Conservation (phyloP, 164 flowering plant genomes). For the Cinnamomum chago region DNA sequence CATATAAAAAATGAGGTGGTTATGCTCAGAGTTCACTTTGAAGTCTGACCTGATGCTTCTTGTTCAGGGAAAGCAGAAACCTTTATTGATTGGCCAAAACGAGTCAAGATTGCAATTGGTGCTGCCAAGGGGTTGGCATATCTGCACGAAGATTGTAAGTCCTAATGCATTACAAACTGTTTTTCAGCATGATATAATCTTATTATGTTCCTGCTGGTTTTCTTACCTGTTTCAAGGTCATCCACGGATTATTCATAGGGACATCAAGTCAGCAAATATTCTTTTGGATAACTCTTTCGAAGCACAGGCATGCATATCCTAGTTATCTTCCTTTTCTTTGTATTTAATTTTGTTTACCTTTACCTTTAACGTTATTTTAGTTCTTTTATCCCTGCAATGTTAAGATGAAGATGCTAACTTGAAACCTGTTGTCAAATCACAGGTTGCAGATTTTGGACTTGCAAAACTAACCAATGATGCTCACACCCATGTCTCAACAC, state of each 20-base stretch:
- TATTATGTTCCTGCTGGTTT: not conserved
- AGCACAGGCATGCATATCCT: constrained; percentile 47
- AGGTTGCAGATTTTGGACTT: constrained; percentile 87
- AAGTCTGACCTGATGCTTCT: not conserved
- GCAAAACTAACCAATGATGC: constrained; percentile 55
- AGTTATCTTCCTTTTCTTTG: not conserved
- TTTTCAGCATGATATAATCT: too few species aligned
- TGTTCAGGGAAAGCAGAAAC: constrained; percentile 45
- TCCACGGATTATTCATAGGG: constrained; percentile 81
- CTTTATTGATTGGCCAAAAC: constrained; percentile 60
- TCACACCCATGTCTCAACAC: constrained; percentile 62
- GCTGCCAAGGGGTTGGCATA: constrained; percentile 81
- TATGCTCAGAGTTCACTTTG: not conserved
- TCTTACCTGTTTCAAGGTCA: constrained; percentile 43
- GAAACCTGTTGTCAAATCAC: constrained; percentile 7
- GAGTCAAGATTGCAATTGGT: constrained; percentile 64
- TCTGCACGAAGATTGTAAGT: constrained; percentile 82
- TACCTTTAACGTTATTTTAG: not conserved
- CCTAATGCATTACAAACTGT: too few species aligned
- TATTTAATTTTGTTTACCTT: too few species aligned
- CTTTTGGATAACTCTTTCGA: constrained; percentile 59
- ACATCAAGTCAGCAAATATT: constrained; percentile 79
- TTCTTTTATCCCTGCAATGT: not conserved
- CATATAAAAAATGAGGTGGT: not conserved
- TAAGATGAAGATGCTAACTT: not conserved